Base-by-base conservation (phyloP, 495 filamentous ascomycete genomes). In the Daldinia vernicosa region DNA sequence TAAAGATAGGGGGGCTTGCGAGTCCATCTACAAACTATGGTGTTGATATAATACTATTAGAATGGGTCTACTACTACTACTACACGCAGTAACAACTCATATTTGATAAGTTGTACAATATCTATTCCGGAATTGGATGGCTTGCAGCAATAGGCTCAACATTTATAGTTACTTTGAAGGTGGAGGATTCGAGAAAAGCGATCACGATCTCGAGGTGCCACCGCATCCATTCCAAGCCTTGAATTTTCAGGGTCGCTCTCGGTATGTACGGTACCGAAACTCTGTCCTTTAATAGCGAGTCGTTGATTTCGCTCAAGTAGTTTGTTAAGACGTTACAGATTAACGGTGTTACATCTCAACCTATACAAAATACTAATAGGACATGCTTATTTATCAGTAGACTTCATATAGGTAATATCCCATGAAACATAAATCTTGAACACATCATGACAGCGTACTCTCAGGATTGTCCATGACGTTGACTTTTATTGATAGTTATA, bases 181-280 rank as follows among this genome's bases (percentile, higher is more conserved):
- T 47, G 43, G 43, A 47, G 43, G 43, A 24, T 24, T 47, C 22
- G 14, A 52, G 56, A 45, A 57, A 30, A 55, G 40, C 30, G 58
- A 63, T 66, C 51, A 57, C 40, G 63, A 66, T 58, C 40, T 51
- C 39, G 26, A 62, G 19, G 52, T 58, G 53, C 61, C 47, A 66
- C 27, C 51, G 45, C 43, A 30, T 58, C 40, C 19, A 62, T 56
- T 66, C 47, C 32, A 33, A 57, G 62, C 62, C 55, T 50, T 66
- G 57, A 66, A 56, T 50, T 60, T 12, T 40, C 40, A 52, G 17
- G 7, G 17, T 28, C 4, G 11, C 19, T 24, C 19, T 22, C 17
- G 35, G 7, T 26, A 26, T 47, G 27, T 47, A 39, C 47, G 30
- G 15, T 53, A 30, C 15, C 7, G 8, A 53, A 9, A n/a, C 17